Base-by-base conservation (phyloP, 257 asterid genomes). In the Solanum medicagineum region DNA sequence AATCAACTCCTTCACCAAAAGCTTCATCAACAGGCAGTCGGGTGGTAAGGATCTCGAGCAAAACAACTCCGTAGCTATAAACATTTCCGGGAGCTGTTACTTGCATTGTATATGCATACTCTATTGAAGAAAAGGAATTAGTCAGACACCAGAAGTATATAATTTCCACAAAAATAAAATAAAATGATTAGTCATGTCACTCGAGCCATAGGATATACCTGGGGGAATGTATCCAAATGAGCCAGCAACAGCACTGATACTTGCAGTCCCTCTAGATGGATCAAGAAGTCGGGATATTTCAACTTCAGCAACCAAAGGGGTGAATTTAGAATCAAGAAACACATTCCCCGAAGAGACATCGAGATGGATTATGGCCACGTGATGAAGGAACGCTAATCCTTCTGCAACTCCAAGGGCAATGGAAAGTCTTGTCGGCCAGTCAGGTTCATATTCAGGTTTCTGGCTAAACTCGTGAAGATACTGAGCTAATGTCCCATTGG, bases 221-320 rank as follows among this genome's bases (percentile, higher is more conserved):
- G 99, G 99, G 71, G 99, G 99, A 86, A 97, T 97, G 84, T 97
- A 97, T 63, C 99, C 99, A 80, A 97, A 97, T 20, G 99, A 97
- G 73, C 99, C 99, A 40, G 99, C 99, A 85, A 97, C 98, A 15
- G 99, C 99, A 57, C 98, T 97, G 87, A 97, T 95, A 65, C 99
- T 97, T 20, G 98, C 99, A 0, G 99, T 93, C 70, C 99, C 99
- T 88, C 98, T 88, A n/a, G 95, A 95, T 12, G 98, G 99, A 85
- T 97, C 99, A 29, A 97, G 93, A 82, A 97, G 98, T 93, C 92
- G 93, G 53, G 99, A 95, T 81, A 97, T 95, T 84, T 95, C 98
- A 51, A 95, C 94, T 91, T 97, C 98, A 19, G 97, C 94, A 9
- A 95, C 92, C 89, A 95, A 86, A 29, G 99, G 97, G 83, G 87